These are phyloP conservation scores for Gleditsia sinensis DNA, from an alignment of 306 rosid genomes.

Conservation along the genomic window DNA sequence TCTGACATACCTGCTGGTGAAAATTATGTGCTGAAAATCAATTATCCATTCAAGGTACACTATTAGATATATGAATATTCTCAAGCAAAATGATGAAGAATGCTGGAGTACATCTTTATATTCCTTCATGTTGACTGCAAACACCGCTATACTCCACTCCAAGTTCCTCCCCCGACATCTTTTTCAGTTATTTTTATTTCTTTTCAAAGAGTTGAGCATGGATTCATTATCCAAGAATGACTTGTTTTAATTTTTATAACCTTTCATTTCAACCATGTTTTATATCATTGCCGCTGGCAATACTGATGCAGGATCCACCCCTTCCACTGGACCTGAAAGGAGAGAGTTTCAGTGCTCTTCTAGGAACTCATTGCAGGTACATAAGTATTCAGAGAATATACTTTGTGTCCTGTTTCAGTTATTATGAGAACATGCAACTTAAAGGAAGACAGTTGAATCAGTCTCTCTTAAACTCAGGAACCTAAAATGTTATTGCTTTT, in stretches of 20 bases:
- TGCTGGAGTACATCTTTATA: slow-evolving; percentile 23
- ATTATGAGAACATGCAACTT: slow-evolving; percentile 11
- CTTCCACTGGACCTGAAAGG: slow-evolving; percentile 82
- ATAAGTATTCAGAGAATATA: slow-evolving; percentile 16
- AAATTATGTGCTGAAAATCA: slow-evolving; percentile 81
- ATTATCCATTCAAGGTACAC: slow-evolving; percentile 85
- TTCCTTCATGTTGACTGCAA: background rate
- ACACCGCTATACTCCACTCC: background rate
- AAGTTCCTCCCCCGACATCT: background rate
- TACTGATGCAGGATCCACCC: slow-evolving; percentile 66
- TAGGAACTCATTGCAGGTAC: slow-evolving; percentile 89
- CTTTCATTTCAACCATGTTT: slow-evolving; percentile 17
- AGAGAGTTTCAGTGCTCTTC: slow-evolving; percentile 65
- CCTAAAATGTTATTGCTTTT: background rate
- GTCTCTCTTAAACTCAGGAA: slow-evolving; percentile 15
- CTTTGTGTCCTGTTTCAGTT: slow-evolving; percentile 29
- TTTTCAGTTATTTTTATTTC: background rate
- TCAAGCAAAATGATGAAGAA: background rate
- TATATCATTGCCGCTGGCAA: background rate
- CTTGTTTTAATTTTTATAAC: background rate
- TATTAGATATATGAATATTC: slow-evolving; percentile 25
- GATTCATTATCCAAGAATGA: slow-evolving; percentile 9
- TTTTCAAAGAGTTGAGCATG: background rate
- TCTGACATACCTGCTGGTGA: slow-evolving; percentile 84
- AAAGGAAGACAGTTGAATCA: slow-evolving; percentile 10